Evolutionary conservation across 371 early-diverging fungal genomes (phyloP).

Genomic region (Mucor circinelloides): DNA sequence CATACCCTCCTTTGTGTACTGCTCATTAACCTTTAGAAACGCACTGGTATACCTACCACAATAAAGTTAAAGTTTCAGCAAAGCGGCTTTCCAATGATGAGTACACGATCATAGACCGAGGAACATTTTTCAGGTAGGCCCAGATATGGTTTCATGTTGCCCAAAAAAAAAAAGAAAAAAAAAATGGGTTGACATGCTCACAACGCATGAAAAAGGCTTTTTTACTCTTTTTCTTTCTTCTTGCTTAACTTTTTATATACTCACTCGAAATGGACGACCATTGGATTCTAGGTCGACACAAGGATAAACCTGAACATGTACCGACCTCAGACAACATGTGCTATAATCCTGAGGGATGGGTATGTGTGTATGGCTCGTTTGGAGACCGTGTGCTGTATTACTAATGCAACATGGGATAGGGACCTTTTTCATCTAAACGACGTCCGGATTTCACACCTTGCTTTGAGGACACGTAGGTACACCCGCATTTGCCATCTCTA

Average conservation of each 20-base stretch:
- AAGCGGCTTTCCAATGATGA: background rate
- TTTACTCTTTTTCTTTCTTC: background rate
- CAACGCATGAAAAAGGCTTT: background rate
- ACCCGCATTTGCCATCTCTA: background rate
- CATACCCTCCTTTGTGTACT: background rate
- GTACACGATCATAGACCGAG: background rate
- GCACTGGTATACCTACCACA: no score
- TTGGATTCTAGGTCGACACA: background rate
- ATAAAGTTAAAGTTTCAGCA: background rate
- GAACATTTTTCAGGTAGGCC: background rate
- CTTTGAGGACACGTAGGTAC: conserved; percentile 57
- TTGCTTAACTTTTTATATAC: background rate
- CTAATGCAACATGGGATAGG: conserved; percentile 32
- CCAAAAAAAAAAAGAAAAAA: background rate
- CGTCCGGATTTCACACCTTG: conserved; percentile 65
- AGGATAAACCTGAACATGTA: conserved; percentile 1
- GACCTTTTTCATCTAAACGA: conserved; percentile 55
- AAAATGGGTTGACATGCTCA: background rate
- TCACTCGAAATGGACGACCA: background rate
- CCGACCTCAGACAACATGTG: conserved; percentile 12
- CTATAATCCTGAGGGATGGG: conserved; percentile 23
- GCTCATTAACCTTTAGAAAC: background rate
- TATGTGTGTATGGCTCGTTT: background rate
- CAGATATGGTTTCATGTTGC: background rate
- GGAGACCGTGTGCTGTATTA: background rate